Percentiles rank a stretch among this genome's conserved stretches.
Evolutionary conservation across 2,329 filamentous ascomycete species (phyloP).

Genomic region (Diplodia corticola): DNA sequence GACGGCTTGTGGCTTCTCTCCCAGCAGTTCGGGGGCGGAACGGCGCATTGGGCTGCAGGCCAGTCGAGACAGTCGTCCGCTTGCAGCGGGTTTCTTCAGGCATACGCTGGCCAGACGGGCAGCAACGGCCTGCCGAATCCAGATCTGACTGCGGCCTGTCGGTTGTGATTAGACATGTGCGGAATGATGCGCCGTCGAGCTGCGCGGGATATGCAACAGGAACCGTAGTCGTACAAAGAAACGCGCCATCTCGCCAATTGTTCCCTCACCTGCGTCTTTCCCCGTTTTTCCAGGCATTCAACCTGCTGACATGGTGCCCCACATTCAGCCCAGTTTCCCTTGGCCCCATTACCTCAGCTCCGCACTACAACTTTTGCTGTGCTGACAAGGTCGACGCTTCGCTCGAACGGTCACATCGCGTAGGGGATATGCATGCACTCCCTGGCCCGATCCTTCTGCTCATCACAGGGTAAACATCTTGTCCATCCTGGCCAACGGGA

Average conservation of each 20-base stretch:
- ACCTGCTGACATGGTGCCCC: conserved; percentile 12
- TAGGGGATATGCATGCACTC: conserved; percentile 2
- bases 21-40: background rate
- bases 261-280: background rate
- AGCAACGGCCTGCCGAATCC: conserved; percentile 11
- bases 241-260: background rate
- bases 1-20: background rate
- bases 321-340: conserved; percentile 22
- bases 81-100: background rate
- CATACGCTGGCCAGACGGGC: background rate
- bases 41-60: conserved; percentile 3
- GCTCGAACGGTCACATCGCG: background rate
- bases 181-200: background rate
- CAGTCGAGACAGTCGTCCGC: background rate
- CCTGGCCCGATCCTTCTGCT: conserved; percentile 8
- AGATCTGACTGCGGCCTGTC: conserved; percentile 17
- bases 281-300: background rate
- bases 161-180: background rate
- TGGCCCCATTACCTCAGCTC: conserved; percentile 28
- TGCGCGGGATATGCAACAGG: background rate
- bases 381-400: conserved; percentile 28
- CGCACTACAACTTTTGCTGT: conserved; percentile 26
- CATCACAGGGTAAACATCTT: background rate
- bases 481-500: background rate
- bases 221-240: background rate